phyloP scores from a whole-genome alignment of 176 grass and related monocot species.

The Oryza nivara region DNA sequence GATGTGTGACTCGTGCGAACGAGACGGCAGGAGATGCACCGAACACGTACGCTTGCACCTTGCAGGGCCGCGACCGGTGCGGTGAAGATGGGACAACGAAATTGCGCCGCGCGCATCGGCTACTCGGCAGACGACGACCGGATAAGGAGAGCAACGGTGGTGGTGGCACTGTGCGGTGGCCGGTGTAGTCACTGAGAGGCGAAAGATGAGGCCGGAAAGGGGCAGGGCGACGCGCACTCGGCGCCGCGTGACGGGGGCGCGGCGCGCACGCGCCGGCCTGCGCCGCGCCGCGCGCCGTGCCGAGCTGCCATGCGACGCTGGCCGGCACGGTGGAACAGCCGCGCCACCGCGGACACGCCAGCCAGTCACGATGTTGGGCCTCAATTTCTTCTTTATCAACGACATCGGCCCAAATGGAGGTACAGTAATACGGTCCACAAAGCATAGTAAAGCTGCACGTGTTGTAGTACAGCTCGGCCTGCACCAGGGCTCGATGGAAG shows the following conservation, averaged over 20 bases:
- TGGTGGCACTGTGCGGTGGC: not conserved
- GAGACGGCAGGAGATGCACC: not conserved
- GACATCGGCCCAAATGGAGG: not conserved
- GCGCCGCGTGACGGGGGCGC: not conserved
- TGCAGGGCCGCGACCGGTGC: not conserved
- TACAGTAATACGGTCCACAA: not conserved
- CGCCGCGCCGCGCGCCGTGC: not conserved
- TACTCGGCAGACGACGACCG: not conserved
- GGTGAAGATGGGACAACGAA: not conserved
- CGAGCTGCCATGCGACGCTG: not conserved
- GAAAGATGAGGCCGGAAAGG: not conserved
- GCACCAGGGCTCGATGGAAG: not conserved
- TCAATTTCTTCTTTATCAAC: not conserved
- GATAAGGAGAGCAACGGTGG: not conserved
- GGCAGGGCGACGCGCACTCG: not conserved
- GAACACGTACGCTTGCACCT: not conserved
- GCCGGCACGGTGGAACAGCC: not conserved
- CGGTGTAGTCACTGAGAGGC: not conserved
- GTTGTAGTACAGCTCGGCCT: no score
- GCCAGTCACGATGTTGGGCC: not conserved
- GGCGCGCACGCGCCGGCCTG: not conserved
- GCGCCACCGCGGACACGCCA: not conserved
- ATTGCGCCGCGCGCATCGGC: not conserved
- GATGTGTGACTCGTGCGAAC: not conserved
- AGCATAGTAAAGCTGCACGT: no score